These are phyloP conservation scores for Fusarium phyllophilum DNA, from an alignment of 2,329 filamentous ascomycete species.

Conservation along the genomic window DNA sequence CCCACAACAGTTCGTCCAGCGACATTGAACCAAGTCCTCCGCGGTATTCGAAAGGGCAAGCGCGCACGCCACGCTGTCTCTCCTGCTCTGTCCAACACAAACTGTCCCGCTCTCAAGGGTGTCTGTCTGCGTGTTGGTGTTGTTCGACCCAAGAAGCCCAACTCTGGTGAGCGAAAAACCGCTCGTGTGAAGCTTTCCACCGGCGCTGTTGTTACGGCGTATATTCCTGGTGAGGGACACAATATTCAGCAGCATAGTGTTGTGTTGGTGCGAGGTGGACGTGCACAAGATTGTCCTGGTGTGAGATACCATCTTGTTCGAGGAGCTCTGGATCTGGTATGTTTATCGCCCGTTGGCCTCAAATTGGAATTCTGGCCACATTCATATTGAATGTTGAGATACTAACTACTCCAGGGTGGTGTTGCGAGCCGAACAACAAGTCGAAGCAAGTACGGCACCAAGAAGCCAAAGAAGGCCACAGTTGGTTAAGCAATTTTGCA, in stretches of 20 bases:
- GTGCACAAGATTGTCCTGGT: slow-evolving; percentile 97
- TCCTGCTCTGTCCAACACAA: slow-evolving; percentile 76
- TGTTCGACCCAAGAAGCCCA: slow-evolving; percentile 97
- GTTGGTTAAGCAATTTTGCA: slow-evolving; percentile 52
- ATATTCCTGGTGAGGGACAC: slow-evolving; percentile 97
- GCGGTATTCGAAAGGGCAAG: slow-evolving; percentile 82
- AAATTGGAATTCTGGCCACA: neutral
- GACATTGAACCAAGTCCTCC: slow-evolving; percentile 79
- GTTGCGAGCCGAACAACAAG: slow-evolving; percentile 85
- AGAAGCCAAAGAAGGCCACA: slow-evolving; percentile 91
- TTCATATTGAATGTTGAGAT: rapidly evolving
- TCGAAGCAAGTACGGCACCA: slow-evolving; percentile 96
- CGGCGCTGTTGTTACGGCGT: slow-evolving; percentile 88
- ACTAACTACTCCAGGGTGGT: slow-evolving; percentile 74
- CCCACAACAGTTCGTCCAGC: slow-evolving; percentile 63
- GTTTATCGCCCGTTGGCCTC: slow-evolving; percentile 48
- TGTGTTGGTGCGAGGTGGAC: slow-evolving; percentile 91
- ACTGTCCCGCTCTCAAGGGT: slow-evolving; percentile 87
- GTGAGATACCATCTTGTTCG: slow-evolving; percentile 95
- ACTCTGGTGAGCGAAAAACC: slow-evolving; percentile 96
- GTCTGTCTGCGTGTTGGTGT: slow-evolving; percentile 95
- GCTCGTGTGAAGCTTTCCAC: slow-evolving; percentile 89
- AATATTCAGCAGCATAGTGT: slow-evolving; percentile 99
- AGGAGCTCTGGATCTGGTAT: slow-evolving; percentile 91
- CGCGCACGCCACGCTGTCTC: slow-evolving; percentile 87